These are phyloP conservation scores for Panicum hallii DNA, from an alignment of 202 grass and related monocot genomes.

Conservation along the genomic window DNA sequence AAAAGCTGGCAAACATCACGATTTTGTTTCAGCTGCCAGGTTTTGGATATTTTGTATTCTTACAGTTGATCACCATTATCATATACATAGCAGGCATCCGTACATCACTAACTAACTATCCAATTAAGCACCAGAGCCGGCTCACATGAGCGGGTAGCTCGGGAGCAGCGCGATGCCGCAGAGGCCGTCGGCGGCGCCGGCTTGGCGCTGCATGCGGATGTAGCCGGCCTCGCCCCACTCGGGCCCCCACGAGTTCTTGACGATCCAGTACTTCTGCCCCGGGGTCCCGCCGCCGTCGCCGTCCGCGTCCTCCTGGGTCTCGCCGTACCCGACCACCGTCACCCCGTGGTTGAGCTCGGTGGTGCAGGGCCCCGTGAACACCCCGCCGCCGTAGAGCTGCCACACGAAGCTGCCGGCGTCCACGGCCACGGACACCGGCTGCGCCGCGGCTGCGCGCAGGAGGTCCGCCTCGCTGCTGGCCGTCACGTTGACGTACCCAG, in stretches of 20 bases:
- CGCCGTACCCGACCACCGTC: constrained; percentile 71
- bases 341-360: constrained; percentile 69
- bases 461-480: constrained; percentile 57
- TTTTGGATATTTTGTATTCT: background rate
- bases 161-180: constrained; percentile 70
- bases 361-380: constrained; percentile 68
- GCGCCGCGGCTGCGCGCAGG: constrained; percentile 51
- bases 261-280: constrained; percentile 65
- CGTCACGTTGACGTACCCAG: constrained; percentile 62
- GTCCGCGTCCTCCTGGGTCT: constrained; percentile 7
- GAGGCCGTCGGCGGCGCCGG: constrained; percentile 42
- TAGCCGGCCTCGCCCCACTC: constrained; percentile 74
- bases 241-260: constrained; percentile 76
- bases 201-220: constrained; percentile 61
- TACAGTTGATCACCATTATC: background rate
- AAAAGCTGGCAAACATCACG: background rate
- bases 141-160: constrained; percentile 67
- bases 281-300: background rate
- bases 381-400: constrained; percentile 70
- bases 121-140: background rate
- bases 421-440: constrained; percentile 75
- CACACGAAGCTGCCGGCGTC: constrained; percentile 63
- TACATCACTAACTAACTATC: background rate
- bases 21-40: background rate
- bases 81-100: background rate